Evolutionary conservation across 2,329 filamentous ascomycete species (phyloP).

Genomic region (Metarhizium humberi): DNA sequence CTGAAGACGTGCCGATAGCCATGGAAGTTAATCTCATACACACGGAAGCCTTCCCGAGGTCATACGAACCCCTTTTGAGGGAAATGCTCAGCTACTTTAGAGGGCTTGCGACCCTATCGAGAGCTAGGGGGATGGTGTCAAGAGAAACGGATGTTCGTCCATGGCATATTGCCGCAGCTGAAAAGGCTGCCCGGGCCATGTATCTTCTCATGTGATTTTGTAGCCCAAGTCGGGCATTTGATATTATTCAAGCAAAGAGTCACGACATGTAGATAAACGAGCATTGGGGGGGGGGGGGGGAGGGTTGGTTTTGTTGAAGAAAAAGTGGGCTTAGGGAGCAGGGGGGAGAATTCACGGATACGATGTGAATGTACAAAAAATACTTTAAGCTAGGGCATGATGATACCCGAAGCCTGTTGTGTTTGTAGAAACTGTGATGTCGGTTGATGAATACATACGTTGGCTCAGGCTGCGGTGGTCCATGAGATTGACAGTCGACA

Average conservation of each 20-base stretch:
- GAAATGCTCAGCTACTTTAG: slow-evolving; percentile 65
- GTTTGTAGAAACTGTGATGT: too few relatives aligned
- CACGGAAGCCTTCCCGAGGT: slow-evolving; percentile 38
- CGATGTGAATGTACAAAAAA: background rate
- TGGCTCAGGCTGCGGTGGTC: too few relatives aligned
- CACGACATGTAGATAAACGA: background rate
- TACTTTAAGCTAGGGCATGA: background rate
- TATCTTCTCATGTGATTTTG: slow-evolving; percentile 50
- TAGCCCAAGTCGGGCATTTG: slow-evolving; percentile 11
- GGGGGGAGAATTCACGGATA: background rate
- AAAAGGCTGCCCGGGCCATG: slow-evolving; percentile 58
- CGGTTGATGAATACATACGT: too few relatives aligned
- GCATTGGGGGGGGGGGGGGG: slow-evolving; percentile 3
- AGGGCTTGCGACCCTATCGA: slow-evolving; percentile 58
- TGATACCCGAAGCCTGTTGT: too few relatives aligned
- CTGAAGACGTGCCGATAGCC: slow-evolving; percentile 48
- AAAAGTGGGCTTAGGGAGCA: too few relatives aligned
- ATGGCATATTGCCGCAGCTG: slow-evolving; percentile 67
- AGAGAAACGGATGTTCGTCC: slow-evolving; percentile 55
- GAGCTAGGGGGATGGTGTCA: slow-evolving; percentile 54
- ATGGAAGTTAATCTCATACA: slow-evolving; percentile 59
- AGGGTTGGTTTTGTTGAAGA: too few relatives aligned
- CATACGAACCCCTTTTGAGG: slow-evolving; percentile 55
- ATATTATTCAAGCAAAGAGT: background rate
- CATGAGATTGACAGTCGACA: too few relatives aligned